Percentiles rank a stretch among this genome's conserved stretches.
Conservation (phyloP, 2,329 filamentous ascomycete species). For the Aspergillus ochraceoroseus region DNA sequence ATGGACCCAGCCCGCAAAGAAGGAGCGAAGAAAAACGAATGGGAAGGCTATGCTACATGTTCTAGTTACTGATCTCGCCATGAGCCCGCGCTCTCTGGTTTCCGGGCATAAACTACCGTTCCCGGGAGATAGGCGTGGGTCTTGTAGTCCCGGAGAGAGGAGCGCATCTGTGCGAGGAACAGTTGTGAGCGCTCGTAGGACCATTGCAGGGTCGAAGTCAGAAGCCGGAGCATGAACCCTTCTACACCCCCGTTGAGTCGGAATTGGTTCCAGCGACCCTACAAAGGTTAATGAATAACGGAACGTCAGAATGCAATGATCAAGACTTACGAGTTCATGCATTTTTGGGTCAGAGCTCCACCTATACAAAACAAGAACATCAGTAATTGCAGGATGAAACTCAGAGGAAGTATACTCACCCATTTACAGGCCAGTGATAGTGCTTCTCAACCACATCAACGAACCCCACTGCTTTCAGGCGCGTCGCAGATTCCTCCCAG, state of each 20-base stretch:
- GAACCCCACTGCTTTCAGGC: slow-evolving; percentile 26
- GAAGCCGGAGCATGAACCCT: slow-evolving; percentile 23
- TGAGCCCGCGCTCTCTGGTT: slow-evolving; percentile 7
- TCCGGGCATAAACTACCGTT: slow-evolving; percentile 21
- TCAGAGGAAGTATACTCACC: slow-evolving; percentile 1
- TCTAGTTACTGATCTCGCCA: not conserved
- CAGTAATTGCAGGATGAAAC: not conserved
- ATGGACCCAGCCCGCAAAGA: no score
- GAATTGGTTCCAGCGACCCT: slow-evolving; percentile 24
- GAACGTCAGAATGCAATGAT: no score
- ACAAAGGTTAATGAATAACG: not conserved
- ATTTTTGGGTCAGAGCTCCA: slow-evolving; percentile 23
- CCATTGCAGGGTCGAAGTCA: slow-evolving; percentile 23
- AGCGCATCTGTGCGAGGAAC: slow-evolving; percentile 24
- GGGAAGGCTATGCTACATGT: no score
- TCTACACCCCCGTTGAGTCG: slow-evolving; percentile 21
- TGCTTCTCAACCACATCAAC: slow-evolving; percentile 23
- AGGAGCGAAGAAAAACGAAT: no score
- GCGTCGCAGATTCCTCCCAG: slow-evolving; percentile 21
- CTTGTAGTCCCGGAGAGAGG: slow-evolving; percentile 19
- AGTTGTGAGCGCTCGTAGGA: slow-evolving; percentile 23
- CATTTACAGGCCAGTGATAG: slow-evolving; percentile 26
- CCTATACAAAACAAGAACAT: slow-evolving; percentile 6
- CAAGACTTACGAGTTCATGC: slow-evolving; percentile 18
- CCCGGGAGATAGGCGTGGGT: slow-evolving; percentile 24